A percentile compares a stretch with the other conserved stretches of the same genome.
Conservation (phyloP, 2,329 filamentous ascomycete species). For the Stachybotrys elegans region DNA sequence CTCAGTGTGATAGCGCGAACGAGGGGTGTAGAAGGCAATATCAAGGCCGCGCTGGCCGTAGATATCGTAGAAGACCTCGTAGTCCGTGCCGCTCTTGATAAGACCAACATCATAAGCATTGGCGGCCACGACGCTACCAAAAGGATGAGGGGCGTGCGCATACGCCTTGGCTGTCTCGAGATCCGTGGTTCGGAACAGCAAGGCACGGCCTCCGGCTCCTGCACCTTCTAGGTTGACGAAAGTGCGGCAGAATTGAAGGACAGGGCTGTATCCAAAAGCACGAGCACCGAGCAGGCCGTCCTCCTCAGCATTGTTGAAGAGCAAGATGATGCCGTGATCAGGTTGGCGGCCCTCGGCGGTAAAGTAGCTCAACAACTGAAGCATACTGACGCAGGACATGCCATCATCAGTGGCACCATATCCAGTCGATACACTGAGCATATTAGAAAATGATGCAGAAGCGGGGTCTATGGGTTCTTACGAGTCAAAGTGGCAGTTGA, state of each 20-base stretch:
- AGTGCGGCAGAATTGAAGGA: slow-evolving; percentile 74
- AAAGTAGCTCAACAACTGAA: slow-evolving; percentile 86
- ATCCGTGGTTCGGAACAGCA: slow-evolving; percentile 84
- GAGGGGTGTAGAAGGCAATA: slow-evolving; percentile 83
- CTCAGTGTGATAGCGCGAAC: slow-evolving; percentile 84
- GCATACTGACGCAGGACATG: slow-evolving; percentile 77
- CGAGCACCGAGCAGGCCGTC: slow-evolving; percentile 84
- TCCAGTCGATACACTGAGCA: slow-evolving; percentile 72
- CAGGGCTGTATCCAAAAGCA: slow-evolving; percentile 77
- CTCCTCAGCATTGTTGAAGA: slow-evolving; percentile 95
- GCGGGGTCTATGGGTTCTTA: slow-evolving; percentile 22
- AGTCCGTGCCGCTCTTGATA: slow-evolving; percentile 85
- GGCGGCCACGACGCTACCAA: slow-evolving; percentile 74
- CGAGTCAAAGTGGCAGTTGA: slow-evolving; percentile 92
- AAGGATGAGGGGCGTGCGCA: slow-evolving; percentile 65
- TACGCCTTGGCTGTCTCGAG: slow-evolving; percentile 81
- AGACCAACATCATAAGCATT: slow-evolving; percentile 79
- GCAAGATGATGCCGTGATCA: slow-evolving; percentile 71
- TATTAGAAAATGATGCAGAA: slow-evolving; percentile 10
- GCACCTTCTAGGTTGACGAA: slow-evolving; percentile 96
- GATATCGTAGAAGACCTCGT: slow-evolving; percentile 71
- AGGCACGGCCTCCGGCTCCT: slow-evolving; percentile 82
- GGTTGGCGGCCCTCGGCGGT: slow-evolving; percentile 67
- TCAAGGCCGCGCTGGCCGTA: slow-evolving; percentile 85
- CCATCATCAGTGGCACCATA: slow-evolving; percentile 94